Evolutionary conservation across 2,329 filamentous ascomycete genomes (phyloP).

Genomic region (Fusarium haematococcum): DNA sequence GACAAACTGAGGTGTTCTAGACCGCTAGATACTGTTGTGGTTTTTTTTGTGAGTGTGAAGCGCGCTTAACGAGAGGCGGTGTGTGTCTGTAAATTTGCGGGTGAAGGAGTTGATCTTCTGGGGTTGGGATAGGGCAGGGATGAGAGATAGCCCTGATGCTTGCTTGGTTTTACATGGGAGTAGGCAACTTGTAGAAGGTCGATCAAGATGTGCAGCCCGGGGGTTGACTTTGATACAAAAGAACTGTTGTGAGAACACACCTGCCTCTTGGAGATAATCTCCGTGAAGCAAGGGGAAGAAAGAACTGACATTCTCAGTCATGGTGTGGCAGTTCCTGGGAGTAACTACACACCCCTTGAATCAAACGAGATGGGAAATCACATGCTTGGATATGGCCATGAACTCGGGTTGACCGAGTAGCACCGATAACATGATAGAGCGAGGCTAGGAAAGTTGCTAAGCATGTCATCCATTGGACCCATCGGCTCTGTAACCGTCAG

Average conservation of each 20-base stretch:
- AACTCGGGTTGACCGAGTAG: not conserved
- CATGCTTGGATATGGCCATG: not conserved
- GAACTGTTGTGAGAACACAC: not conserved
- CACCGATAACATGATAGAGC: not conserved
- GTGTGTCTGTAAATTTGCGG: conserved; percentile 9
- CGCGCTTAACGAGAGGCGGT: conserved; percentile 22
- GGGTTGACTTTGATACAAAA: not conserved
- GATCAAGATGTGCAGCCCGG: not conserved
- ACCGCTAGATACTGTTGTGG: conserved; percentile 9
- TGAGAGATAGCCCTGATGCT: conserved; percentile 5
- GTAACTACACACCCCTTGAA: not conserved
- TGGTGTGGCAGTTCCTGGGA: not conserved
- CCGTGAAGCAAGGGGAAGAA: not conserved
- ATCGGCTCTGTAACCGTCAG: not conserved
- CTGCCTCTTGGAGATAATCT: not conserved
- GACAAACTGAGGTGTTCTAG: conserved; percentile 14
- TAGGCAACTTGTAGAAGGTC: not conserved
- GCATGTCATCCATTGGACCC: not conserved
- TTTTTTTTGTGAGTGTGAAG: conserved; percentile 6
- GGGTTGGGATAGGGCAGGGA: conserved; percentile 17
- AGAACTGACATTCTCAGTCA: not conserved
- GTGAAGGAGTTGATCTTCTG: not conserved
- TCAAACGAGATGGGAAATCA: not conserved
- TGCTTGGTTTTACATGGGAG: not conserved
- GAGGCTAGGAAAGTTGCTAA: not conserved